Percentiles rank a stretch among this genome's conserved stretches.
phyloP scores from a whole-genome alignment of 352 stramenopile genomes.

The Elongisporangium anandrum region DNA sequence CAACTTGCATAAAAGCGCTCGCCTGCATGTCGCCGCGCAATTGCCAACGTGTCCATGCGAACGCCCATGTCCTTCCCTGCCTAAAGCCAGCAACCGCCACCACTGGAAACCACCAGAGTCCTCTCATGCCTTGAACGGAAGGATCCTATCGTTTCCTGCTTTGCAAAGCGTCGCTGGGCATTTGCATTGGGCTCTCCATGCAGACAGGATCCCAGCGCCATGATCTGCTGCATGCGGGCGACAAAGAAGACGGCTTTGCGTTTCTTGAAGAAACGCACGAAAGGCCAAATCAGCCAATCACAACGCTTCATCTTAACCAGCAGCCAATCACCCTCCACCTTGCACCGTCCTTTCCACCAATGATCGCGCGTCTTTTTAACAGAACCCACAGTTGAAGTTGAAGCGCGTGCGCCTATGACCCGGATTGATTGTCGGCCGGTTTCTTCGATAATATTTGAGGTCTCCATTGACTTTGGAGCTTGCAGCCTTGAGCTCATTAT shows the following conservation, averaged over 20 bases:
- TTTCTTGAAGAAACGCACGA: neutral
- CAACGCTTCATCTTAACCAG: neutral
- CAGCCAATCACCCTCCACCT: neutral
- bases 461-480: neutral
- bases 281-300: neutral
- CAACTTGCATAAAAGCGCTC: neutral
- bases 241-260: neutral
- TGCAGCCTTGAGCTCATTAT: constrained; percentile 25
- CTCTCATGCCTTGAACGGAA: neutral
- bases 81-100: neutral
- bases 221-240: neutral
- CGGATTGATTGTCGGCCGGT: neutral
- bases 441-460: neutral
- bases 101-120: neutral
- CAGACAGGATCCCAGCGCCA: neutral
- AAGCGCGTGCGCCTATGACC: neutral
- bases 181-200: neutral
- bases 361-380: constrained; percentile 19
- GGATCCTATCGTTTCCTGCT: neutral
- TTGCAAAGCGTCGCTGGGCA: neutral
- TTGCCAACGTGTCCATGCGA: too few species aligned
- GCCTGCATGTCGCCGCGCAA: neutral
- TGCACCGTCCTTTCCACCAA: constrained; percentile 10
- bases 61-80: neutral
- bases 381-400: constrained; percentile 27